These are phyloP conservation scores for Cardamine occulta DNA, from an alignment of 345 rosid genomes.

Conservation along the genomic window DNA sequence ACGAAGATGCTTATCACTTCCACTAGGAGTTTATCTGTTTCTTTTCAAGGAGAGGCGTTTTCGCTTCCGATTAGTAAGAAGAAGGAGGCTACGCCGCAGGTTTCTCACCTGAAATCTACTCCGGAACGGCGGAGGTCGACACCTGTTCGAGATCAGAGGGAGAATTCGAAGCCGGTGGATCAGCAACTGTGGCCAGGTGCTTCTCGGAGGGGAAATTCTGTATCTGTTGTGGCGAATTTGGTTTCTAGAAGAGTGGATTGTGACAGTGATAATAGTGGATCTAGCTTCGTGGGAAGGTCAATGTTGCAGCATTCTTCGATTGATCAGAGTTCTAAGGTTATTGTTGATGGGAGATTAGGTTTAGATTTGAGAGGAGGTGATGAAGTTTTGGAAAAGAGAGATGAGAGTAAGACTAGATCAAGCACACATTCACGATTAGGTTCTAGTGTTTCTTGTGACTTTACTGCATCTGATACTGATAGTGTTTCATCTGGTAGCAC, in stretches of 20 bases:
- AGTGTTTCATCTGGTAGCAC: slow-evolving; percentile 82
- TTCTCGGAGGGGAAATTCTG: slow-evolving; percentile 54
- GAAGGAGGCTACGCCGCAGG: slow-evolving; percentile 55
- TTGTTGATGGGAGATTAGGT: slow-evolving; percentile 57
- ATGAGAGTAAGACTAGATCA: slow-evolving; percentile 47
- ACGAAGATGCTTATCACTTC: slow-evolving; percentile 84
- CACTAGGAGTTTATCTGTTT: slow-evolving; percentile 83
- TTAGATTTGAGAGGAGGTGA: slow-evolving; percentile 57
- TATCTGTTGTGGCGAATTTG: slow-evolving; percentile 39
- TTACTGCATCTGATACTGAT: slow-evolving; percentile 75
- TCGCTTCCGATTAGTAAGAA: slow-evolving; percentile 87
- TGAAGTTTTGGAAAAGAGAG: slow-evolving; percentile 38
- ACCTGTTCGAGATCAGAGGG: slow-evolving; percentile 68
- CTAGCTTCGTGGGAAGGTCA: slow-evolving; percentile 59
- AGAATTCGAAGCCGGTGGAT: slow-evolving; percentile 59
- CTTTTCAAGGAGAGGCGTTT: slow-evolving; percentile 90
- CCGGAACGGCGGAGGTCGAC: slow-evolving; percentile 65
- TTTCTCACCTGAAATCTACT: slow-evolving; percentile 56
- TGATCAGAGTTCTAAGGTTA: slow-evolving; percentile 53
- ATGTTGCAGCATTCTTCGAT: slow-evolving; percentile 54
- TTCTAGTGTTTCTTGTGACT: slow-evolving; percentile 55
- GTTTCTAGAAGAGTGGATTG: slow-evolving; percentile 68
- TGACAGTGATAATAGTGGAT: slow-evolving; percentile 57
- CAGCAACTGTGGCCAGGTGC: slow-evolving; percentile 83
- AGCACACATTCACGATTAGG: slow-evolving; percentile 47